A percentile compares a stretch with the other conserved stretches of the same genome.
These are phyloP conservation scores for Silene latifolia DNA, from an alignment of 148 eudicot genomes.

Conservation along the genomic window DNA sequence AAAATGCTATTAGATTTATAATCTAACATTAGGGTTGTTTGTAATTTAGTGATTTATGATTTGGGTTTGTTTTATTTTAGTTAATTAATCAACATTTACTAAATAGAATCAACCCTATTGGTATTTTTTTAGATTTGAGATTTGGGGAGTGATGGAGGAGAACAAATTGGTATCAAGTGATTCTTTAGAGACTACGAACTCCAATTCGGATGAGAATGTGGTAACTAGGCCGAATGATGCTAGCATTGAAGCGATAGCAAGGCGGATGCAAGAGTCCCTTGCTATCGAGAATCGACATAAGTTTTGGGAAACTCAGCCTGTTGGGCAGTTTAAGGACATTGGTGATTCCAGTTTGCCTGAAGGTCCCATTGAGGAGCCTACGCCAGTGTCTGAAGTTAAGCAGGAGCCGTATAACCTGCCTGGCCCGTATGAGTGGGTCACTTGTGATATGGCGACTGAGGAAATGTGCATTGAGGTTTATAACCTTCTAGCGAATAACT, in stretches of 20 bases:
- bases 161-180: slow-evolving; percentile 27
- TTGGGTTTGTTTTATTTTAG: neutral
- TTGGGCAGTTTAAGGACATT: slow-evolving; percentile 64
- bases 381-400: slow-evolving; percentile 57
- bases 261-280: slow-evolving; percentile 58
- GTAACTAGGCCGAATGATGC: slow-evolving; percentile 26
- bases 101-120: neutral
- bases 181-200: slow-evolving; percentile 20
- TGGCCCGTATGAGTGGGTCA: slow-evolving; percentile 68
- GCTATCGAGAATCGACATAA: slow-evolving; percentile 49
- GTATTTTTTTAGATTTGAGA: neutral
- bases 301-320: slow-evolving; percentile 84
- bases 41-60: neutral
- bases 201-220: slow-evolving; percentile 29
- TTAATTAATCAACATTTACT: neutral
- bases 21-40: too few species aligned
- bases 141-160: slow-evolving; percentile 42
- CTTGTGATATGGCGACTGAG: slow-evolving; percentile 76
- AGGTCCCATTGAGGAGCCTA: slow-evolving; percentile 66
- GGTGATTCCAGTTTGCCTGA: slow-evolving; percentile 58
- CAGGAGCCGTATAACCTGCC: slow-evolving; percentile 80
- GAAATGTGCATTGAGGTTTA: slow-evolving; percentile 79
- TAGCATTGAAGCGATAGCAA: slow-evolving; percentile 38
- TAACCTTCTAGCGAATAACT: slow-evolving; percentile 63
- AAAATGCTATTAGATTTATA: neutral